Conservation (phyloP, 1,284 basidiomycete species). For the Coniferiporia sulphurascens region DNA sequence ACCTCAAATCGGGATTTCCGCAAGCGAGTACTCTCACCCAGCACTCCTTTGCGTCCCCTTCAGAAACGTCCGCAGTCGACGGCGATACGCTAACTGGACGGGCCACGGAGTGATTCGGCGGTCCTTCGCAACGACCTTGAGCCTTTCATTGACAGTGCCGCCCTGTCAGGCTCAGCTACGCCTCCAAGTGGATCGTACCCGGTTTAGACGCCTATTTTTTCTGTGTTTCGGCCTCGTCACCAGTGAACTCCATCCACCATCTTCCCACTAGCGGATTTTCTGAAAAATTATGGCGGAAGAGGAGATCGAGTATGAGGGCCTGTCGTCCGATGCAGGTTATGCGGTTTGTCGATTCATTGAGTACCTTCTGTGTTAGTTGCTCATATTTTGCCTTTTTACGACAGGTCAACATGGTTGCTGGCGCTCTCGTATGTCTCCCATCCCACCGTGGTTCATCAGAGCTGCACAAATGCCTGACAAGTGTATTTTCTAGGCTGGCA, state of each 20-base stretch:
- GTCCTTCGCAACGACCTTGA: background rate
- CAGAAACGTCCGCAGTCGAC: background rate
- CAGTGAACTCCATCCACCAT: background rate
- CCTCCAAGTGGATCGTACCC: background rate
- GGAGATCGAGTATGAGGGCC: slow-evolving; percentile 73
- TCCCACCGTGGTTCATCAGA: slow-evolving; percentile 4
- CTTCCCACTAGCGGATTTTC: background rate
- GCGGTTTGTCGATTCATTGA: slow-evolving; percentile 41
- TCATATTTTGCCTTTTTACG: slow-evolving; percentile 5
- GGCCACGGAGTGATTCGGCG: background rate
- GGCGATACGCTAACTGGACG: background rate
- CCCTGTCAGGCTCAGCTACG: background rate
- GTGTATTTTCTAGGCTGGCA: slow-evolving; percentile 70
- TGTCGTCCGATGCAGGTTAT: slow-evolving; percentile 72
- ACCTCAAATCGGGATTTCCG: slow-evolving; percentile 4
- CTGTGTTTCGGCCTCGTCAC: slow-evolving; percentile 15
- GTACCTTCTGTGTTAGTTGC: background rate
- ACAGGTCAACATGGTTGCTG: slow-evolving; percentile 97
- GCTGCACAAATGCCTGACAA: slow-evolving; percentile 9
- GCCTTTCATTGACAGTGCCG: background rate
- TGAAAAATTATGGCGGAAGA: slow-evolving; percentile 29
- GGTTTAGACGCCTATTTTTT: background rate
- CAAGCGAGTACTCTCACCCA: slow-evolving; percentile 6
- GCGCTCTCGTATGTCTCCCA: slow-evolving; percentile 75
- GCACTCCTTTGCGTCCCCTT: background rate